Base-by-base conservation (phyloP, 352 stramenopile species). In the Pythium sp. region DNA sequence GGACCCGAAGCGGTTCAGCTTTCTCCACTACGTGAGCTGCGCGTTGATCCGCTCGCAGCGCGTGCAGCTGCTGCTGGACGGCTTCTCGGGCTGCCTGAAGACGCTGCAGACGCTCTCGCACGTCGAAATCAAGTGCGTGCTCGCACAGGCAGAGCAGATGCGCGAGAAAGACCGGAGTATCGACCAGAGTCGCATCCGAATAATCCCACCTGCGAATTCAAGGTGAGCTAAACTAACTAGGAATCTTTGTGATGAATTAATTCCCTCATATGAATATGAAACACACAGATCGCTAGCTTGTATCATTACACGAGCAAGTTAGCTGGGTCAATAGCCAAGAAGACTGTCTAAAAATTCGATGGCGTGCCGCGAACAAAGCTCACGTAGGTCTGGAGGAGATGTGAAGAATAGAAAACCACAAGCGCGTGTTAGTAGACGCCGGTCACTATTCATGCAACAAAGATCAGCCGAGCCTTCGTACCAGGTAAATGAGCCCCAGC, bases 1-100 rank as follows among this genome's bases (percentile, higher is more conserved):
- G 0, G 82, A 91, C 56, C 57, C 79, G 22, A 87, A 81, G 69
- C 79, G 82, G 11, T 92, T 92, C 67, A 82, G 79, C 60, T 89
- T 92, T 53, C 51, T 92, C 11, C 82, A 91, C 65, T 92, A 91
- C 67, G 72, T 89, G 32, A 84, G 76, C 64, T 84, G 77, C 34
- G 78, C 82, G 5, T 61, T 92, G 3, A 62, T 92, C 5, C 78
- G 79, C 5, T 91, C 73, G 0, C 79, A 90, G 47, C 80, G 82
- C 18, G 41, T 15, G 5, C 53, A 62, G 20, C 65, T 91, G 5
- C 62, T 91, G 0, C 49, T 67, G 0, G 62, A 78, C 26, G 79
- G 78, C 26, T 91, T 91, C 58, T 74, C 77, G 0, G 62, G 58
- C 4, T 74, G 66, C 7, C 74, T 89, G 51, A 79, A 85, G 68